Conservation (phyloP, 179 eudicot species). For the Nepenthes alata region DNA sequence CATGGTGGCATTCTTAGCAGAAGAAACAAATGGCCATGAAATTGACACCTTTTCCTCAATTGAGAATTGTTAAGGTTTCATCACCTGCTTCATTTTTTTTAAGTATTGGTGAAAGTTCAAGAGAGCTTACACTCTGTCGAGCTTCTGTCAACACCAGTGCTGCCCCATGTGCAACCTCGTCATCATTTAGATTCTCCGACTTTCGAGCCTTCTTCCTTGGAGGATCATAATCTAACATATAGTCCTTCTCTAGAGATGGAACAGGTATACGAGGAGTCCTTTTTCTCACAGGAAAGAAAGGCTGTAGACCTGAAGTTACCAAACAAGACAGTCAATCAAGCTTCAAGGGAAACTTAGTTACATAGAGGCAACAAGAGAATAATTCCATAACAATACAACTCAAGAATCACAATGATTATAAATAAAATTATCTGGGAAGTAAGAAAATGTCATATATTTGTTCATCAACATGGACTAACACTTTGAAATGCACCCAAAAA, state of each 20-base stretch:
- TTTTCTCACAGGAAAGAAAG: constrained; percentile 63
- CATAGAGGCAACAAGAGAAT: no score
- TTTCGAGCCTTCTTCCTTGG: constrained; percentile 37
- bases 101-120: constrained; percentile 38
- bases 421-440: no score
- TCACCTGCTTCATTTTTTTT: constrained; percentile 16
- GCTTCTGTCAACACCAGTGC: constrained; percentile 49
- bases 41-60: background rate
- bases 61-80: constrained; percentile 18
- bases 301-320: constrained; percentile 39
- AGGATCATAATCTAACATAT: constrained; percentile 26
- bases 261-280: constrained; percentile 89
- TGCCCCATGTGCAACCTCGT: constrained; percentile 43
- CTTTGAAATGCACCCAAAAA: no score
- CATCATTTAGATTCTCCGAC: constrained; percentile 32
- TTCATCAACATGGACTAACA: no score
- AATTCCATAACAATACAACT: no score
- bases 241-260: constrained; percentile 18
- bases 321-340: background rate
- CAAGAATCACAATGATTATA: no score
- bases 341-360: no score
- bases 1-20: background rate
- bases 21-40: no score
- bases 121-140: constrained; percentile 49
- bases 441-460: no score